Evolutionary conservation across 169 alveolate species (phyloP).

Genomic region (Plasmodium coatneyi): DNA sequence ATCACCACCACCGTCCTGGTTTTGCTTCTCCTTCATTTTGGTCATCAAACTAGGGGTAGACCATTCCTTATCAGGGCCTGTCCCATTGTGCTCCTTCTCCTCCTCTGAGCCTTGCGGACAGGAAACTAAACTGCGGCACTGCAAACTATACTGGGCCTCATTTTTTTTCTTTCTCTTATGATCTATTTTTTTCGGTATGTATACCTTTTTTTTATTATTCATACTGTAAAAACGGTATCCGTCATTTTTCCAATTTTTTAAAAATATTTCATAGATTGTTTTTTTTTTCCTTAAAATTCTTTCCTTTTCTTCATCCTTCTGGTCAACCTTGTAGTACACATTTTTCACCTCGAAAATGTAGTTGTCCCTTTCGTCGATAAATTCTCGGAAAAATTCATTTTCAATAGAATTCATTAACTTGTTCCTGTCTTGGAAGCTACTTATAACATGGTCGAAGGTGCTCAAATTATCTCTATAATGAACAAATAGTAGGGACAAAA

Average conservation of each 20-base stretch:
- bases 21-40: neutral
- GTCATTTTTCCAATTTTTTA: constrained; percentile 63
- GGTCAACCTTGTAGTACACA: neutral
- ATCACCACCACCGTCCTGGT: neutral
- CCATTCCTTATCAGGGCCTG: neutral
- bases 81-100: neutral
- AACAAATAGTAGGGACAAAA: constrained; percentile 45
- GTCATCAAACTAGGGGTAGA: neutral
- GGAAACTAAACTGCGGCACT: constrained; percentile 24
- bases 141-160: neutral
- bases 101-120: neutral
- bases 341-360: constrained; percentile 46
- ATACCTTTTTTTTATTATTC: constrained; percentile 20
- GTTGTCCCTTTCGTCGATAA: constrained; percentile 48
- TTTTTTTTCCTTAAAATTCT: constrained; percentile 41
- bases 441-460: constrained; percentile 43
- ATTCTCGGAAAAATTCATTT: constrained; percentile 60
- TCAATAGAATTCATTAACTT: constrained; percentile 57
- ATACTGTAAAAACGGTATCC: constrained; percentile 50
- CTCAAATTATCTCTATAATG: constrained; percentile 52
- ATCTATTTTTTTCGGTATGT: constrained; percentile 37
- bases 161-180: neutral
- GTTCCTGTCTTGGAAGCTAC: constrained; percentile 72
- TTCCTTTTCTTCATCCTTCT: constrained; percentile 30
- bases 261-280: constrained; percentile 43